A percentile compares a stretch with the other conserved stretches of the same genome.
Evolutionary conservation across 1,284 basidiomycete genomes (phyloP).

Genomic region (Heterobasidion occidentale): DNA sequence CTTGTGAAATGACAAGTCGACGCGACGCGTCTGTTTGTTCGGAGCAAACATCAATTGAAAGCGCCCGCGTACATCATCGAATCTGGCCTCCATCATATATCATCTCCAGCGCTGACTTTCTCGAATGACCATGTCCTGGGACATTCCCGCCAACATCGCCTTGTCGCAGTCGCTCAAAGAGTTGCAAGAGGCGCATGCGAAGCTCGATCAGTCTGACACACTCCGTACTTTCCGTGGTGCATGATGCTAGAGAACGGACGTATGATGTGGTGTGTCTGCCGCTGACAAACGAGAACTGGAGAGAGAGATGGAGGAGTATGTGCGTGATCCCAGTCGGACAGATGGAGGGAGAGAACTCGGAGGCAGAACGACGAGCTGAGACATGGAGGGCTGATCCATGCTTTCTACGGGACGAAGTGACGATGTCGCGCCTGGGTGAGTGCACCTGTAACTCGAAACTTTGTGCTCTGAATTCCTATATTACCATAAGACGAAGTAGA

Average conservation of each 20-base stretch:
- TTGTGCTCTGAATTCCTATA: neutral
- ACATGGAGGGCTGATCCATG: slow-evolving; percentile 79
- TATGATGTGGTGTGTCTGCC: slow-evolving; percentile 74
- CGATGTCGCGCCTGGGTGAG: slow-evolving; percentile 75
- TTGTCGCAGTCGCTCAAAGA: slow-evolving; percentile 28
- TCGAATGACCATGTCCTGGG: slow-evolving; percentile 8
- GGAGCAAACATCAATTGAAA: neutral
- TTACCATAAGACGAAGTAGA: slow-evolving; percentile 71
- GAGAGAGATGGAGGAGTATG: slow-evolving; percentile 82
- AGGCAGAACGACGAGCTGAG: slow-evolving; percentile 73
- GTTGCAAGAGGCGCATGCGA: slow-evolving; percentile 18
- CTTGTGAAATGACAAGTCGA: slow-evolving; percentile 5
- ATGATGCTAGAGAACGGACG: slow-evolving; percentile 45
- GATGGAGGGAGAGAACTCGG: slow-evolving; percentile 41
- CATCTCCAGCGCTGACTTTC: neutral
- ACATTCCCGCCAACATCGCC: slow-evolving; percentile 25
- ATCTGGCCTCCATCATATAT: neutral
- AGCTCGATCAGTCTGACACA: slow-evolving; percentile 19
- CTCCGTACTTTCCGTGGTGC: slow-evolving; percentile 44
- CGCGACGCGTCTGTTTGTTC: slow-evolving; percentile 2
- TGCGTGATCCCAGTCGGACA: slow-evolving; percentile 61
- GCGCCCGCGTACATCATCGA: neutral
- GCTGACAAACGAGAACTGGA: slow-evolving; percentile 84
- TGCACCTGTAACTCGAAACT: neutral
- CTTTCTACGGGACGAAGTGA: slow-evolving; percentile 83